Conservation (phyloP, 305 asterid genomes). For the Ajuga reptans region DNA sequence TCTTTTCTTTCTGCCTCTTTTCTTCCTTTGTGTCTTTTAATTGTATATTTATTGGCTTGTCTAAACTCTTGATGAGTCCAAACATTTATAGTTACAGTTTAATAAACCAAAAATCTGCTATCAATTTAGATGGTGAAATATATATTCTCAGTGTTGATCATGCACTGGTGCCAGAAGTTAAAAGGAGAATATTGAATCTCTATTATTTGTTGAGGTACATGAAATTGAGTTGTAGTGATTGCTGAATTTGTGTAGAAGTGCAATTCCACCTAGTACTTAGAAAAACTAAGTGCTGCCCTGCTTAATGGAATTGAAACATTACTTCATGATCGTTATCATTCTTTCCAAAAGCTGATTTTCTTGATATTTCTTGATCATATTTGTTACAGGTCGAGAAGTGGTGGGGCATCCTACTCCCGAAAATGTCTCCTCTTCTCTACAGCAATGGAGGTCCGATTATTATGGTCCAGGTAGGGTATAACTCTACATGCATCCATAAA, state of each 20-base stretch:
- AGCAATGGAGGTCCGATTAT: constrained; percentile 80
- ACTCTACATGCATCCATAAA: neutral
- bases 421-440: constrained; percentile 59
- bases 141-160: neutral
- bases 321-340: neutral
- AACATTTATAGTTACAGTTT: neutral
- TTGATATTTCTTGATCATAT: constrained; percentile 16
- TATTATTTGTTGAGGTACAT: neutral
- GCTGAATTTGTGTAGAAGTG: neutral
- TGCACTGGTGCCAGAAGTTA: neutral
- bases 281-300: neutral
- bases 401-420: constrained; percentile 82
- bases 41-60: neutral
- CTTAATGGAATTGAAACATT: constrained; percentile 6
- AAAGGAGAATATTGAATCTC: neutral
- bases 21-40: neutral
- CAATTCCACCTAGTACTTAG: neutral
- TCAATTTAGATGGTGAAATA: neutral
- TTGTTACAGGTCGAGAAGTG: constrained; percentile 68
- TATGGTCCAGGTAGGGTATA: constrained; percentile 69
- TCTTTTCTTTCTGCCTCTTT: neutral
- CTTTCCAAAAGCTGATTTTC: neutral
- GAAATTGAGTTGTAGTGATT: neutral
- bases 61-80: neutral
- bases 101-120: neutral